Base-by-base conservation (phyloP, 352 stramenopile genomes). In the Sclerospora graminicola region DNA sequence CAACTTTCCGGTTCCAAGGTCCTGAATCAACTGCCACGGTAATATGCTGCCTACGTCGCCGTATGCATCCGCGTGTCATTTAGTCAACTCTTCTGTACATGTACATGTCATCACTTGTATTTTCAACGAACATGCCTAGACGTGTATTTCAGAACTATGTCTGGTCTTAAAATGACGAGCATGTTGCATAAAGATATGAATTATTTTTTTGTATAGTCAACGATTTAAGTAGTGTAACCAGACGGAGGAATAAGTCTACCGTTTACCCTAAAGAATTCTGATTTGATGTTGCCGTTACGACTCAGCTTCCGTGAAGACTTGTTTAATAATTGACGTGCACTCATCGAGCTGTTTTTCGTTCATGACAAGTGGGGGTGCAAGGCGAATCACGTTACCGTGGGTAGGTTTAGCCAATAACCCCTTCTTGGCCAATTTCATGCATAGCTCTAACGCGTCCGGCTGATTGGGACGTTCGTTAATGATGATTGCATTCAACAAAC, bases 351-450 rank as follows among this genome's bases (percentile, higher is more conserved):
- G 73, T 26, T 66, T 60, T 55, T 97, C 83, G 15, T 73, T 96
- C 65, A 98, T 98, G 36, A 87, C 95, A 38, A 98, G 79, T 28
- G 94, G 94, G 15, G 95, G 95, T 23, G 95, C 94, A 37, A 99
- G 89, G 32, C 95, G 88, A 63, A 98, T 98, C 63, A 98, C 97
- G 71, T 98, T 97, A 51, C 90, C 94, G 62, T 99, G 97, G 32
- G 97, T 99, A 11, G 95, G 97, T 72, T 99, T 99, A 37, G 97
- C 96, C 20, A 99, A 71, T 24, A 99, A 61, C 1, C 96, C 96
- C 56, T 96, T 85, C 49, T 98, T 72, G 53, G 80, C 91, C 64
- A 99, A 80, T 39, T 84, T 81, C 37, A 99, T 57, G 62, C 96
- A 99, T 14, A 99, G 74, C 39, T 98, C 77, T 85, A 89, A 97